These are phyloP conservation scores for Tephrocybe sp. DNA, from an alignment of 768 basidiomycete species.

Conservation along the genomic window DNA sequence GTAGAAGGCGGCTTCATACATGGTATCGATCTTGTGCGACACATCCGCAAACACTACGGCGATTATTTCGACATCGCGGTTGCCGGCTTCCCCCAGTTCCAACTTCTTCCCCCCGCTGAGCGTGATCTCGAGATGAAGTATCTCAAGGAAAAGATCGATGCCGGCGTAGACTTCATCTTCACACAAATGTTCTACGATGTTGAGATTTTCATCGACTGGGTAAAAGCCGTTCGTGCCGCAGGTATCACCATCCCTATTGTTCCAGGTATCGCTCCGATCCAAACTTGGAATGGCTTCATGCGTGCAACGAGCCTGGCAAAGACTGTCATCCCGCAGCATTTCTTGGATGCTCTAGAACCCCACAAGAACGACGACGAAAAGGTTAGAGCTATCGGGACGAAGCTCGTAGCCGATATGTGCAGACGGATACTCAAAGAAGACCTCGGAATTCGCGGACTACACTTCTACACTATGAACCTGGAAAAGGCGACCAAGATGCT, in stretches of 20 bases:
- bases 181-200: constrained; percentile 99
- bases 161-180: constrained; percentile 90
- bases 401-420: constrained; percentile 93
- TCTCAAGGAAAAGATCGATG: constrained; percentile 89
- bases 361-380: constrained; percentile 91
- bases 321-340: constrained; percentile 71
- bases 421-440: constrained; percentile 75
- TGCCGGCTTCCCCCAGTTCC: constrained; percentile 87
- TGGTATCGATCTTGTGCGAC: constrained; percentile 87
- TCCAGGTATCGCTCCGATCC: constrained; percentile 92
- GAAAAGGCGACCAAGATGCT: constrained; percentile 96
- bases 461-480: constrained; percentile 97
- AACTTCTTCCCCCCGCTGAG: constrained; percentile 69
- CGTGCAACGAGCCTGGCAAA: constrained; percentile 78
- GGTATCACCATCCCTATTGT: constrained; percentile 90
- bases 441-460: constrained; percentile 83
- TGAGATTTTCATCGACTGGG: constrained; percentile 90
- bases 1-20: constrained; percentile 88
- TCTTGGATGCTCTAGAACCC: constrained; percentile 78
- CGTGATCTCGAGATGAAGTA: constrained; percentile 75
- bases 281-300: constrained; percentile 94
- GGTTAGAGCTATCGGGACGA: constrained; percentile 90
- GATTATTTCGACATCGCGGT: constrained; percentile 97
- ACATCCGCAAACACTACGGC: constrained; percentile 78
- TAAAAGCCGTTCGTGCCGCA: constrained; percentile 72